Evolutionary conservation across 257 asterid genomes (phyloP).

Genomic region (Nyctanthes arbortristis): DNA sequence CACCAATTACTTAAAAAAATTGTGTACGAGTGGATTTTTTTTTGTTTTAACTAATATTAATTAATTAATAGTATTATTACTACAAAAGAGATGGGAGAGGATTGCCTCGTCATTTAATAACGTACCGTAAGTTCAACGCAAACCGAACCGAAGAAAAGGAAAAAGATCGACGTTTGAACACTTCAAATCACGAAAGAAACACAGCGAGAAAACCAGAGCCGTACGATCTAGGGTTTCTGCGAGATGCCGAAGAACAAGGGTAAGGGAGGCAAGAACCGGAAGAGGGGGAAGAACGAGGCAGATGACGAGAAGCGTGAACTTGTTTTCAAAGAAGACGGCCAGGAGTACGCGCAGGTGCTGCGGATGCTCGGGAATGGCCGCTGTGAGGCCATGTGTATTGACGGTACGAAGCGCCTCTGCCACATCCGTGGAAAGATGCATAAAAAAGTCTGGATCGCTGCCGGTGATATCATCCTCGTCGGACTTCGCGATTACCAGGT

Average conservation of each 20-base stretch:
- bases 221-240: slow-evolving; percentile 45
- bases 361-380: slow-evolving; percentile 96
- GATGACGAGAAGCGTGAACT: slow-evolving; percentile 97
- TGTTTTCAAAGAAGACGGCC: slow-evolving; percentile 93
- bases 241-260: slow-evolving; percentile 98
- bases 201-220: slow-evolving; percentile 19
- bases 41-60: no score
- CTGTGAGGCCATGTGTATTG: slow-evolving; percentile 86
- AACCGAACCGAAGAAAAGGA: not conserved
- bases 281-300: slow-evolving; percentile 96
- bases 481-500: slow-evolving; percentile 96
- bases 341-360: slow-evolving; percentile 89
- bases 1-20: no score
- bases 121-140: slow-evolving; percentile 21
- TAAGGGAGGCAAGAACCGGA: slow-evolving; percentile 96
- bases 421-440: slow-evolving; percentile 98
- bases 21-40: no score
- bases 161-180: not conserved
- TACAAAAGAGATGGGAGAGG: no score
- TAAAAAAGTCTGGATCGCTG: slow-evolving; percentile 95
- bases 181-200: not conserved
- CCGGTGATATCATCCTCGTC: slow-evolving; percentile 93
- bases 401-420: slow-evolving; percentile 82
- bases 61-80: no score
- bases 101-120: no score